Evolutionary conservation across 129 eudicot genomes (phyloP).

Genomic region (Ambrosia trifida): DNA sequence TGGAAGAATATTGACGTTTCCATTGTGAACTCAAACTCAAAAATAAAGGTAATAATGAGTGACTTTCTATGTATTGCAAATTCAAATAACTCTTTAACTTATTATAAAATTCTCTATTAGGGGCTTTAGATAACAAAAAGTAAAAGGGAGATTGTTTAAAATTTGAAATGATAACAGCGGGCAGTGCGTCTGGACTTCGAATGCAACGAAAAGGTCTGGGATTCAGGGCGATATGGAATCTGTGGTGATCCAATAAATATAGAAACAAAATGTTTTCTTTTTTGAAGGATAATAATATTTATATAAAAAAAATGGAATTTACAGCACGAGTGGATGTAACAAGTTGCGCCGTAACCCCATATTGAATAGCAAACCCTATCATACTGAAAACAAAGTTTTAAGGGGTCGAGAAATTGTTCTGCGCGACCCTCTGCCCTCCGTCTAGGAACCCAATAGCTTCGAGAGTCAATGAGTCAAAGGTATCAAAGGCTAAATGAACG

Average conservation of each 20-base stretch:
- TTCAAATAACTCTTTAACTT: conserved; percentile 15
- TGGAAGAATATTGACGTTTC: neutral
- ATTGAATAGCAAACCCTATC: no score
- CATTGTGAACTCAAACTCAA: conserved; percentile 24
- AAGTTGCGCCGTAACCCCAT: no score
- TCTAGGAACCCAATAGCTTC: no score
- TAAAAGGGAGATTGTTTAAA: conserved; percentile 36
- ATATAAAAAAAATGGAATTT: no score
- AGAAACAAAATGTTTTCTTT: neutral
- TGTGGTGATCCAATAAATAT: conserved; percentile 10
- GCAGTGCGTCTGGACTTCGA: conserved; percentile 20
- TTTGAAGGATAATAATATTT: no score
- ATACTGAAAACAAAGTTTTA: no score
- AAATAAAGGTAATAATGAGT: conserved; percentile 5
- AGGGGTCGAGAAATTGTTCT: no score
- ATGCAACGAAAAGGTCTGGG: conserved; percentile 12
- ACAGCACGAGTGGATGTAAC: no score
- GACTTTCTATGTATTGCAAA: conserved; percentile 22
- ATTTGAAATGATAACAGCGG: conserved; percentile 41
- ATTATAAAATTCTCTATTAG: neutral
- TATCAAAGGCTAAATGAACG: no score
- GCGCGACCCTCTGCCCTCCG: no score
- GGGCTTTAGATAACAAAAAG: conserved; percentile 37
- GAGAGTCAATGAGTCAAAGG: no score
- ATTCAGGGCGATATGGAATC: neutral